Conservation (phyloP, 306 rosid genomes). For the Prunus mira region DNA sequence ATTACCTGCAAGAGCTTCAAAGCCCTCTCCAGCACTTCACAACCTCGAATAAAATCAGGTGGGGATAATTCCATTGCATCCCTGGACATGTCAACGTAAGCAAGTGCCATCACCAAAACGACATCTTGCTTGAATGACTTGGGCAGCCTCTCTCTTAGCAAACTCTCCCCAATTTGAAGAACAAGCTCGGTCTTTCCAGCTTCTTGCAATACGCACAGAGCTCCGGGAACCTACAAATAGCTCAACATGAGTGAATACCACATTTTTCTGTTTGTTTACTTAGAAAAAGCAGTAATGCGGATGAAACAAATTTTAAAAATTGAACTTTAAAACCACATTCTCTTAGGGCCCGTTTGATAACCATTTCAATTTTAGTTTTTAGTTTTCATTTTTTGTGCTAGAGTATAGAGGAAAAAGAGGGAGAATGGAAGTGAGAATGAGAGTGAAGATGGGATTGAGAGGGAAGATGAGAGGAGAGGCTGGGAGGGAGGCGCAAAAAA, state of each 20-base stretch:
- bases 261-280: background rate
- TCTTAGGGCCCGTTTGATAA: no score
- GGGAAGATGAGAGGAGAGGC: no score
- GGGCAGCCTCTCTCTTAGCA: constrained; percentile 82
- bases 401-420: no score
- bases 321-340: background rate
- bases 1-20: constrained; percentile 88
- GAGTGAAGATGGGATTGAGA: no score
- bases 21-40: constrained; percentile 92
- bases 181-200: constrained; percentile 80
- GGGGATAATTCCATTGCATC: constrained; percentile 86
- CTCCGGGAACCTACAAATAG: constrained; percentile 86
- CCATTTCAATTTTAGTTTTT: no score
- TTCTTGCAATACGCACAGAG: constrained; percentile 83
- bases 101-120: constrained; percentile 82
- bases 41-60: constrained; percentile 70
- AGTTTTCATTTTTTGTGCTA: no score
- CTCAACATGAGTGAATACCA: background rate
- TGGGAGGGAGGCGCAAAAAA: no score
- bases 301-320: background rate
- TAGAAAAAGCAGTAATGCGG: background rate
- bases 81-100: constrained; percentile 84
- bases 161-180: constrained; percentile 68
- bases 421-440: no score
- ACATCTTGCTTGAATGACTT: constrained; percentile 93